These are phyloP conservation scores for Paramecium bursaria DNA, from an alignment of 73 alveolate genomes.

Conservation along the genomic window DNA sequence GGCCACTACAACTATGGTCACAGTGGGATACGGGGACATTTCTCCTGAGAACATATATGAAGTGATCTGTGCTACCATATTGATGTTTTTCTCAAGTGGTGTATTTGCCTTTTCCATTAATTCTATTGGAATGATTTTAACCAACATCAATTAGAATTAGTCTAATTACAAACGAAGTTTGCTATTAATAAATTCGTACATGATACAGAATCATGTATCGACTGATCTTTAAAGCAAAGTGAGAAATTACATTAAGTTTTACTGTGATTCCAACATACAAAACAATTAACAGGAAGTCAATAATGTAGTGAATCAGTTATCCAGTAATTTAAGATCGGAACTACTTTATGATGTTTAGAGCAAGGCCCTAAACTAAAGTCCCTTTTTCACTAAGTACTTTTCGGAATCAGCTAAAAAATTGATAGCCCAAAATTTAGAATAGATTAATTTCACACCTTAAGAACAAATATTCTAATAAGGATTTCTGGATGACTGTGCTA, in stretches of 20 bases:
- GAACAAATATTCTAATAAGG: conserved; percentile 17
- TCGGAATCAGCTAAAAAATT: conserved; percentile 34
- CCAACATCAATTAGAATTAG: conserved; percentile 8
- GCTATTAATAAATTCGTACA: too few relatives aligned
- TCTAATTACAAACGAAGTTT: too few relatives aligned
- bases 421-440: conserved; percentile 17
- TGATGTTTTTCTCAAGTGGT: conserved; percentile 32
- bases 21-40: conserved; percentile 39
- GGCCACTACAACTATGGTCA: conserved; percentile 26
- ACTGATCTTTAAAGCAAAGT: too few relatives aligned
- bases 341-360: conserved; percentile 6
- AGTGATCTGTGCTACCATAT: background rate
- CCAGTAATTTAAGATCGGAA: conserved; percentile 26
- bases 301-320: conserved; percentile 17
- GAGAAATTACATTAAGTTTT: too few relatives aligned
- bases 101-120: conserved; percentile 17
- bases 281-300: too few relatives aligned
- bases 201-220: too few relatives aligned
- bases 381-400: conserved; percentile 1
- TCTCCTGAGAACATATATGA: conserved; percentile 1
- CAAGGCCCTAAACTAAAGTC: background rate
- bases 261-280: too few relatives aligned
- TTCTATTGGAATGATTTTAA: background rate
- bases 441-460: background rate
- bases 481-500: conserved; percentile 1